These are phyloP conservation scores for Lepidium didymum DNA, from an alignment of 345 rosid species.

Conservation along the genomic window DNA sequence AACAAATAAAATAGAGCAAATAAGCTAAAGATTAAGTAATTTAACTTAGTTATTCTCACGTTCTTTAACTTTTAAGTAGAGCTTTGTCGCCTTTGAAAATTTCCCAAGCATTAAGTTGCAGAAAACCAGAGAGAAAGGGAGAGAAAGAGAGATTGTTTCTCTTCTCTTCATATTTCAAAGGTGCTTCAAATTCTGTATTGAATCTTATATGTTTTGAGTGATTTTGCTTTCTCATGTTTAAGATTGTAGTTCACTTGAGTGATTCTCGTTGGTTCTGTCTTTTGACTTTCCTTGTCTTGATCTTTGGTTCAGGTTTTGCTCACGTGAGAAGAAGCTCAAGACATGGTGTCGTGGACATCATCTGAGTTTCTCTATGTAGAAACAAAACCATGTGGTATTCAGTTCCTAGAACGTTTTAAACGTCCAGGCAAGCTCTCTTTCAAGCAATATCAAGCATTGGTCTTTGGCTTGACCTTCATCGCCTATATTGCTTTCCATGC, in stretches of 20 bases:
- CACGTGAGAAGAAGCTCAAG: background rate
- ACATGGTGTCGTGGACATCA: slow-evolving; percentile 29
- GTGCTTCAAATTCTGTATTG: background rate
- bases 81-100: background rate
- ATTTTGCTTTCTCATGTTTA: background rate
- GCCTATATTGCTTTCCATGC: slow-evolving; percentile 82
- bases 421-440: slow-evolving; percentile 45
- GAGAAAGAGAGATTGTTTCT: background rate
- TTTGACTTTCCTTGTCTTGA: background rate
- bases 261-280: background rate
- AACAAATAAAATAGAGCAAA: slow-evolving; percentile 3
- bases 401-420: slow-evolving; percentile 42
- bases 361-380: slow-evolving; percentile 26
- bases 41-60: slow-evolving; percentile 24
- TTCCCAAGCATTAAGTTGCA: slow-evolving; percentile 5
- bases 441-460: slow-evolving; percentile 60
- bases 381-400: slow-evolving; percentile 59
- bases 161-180: background rate
- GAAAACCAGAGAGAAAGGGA: background rate
- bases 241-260: background rate
- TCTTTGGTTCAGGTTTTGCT: background rate
- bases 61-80: slow-evolving; percentile 14
- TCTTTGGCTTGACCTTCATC: slow-evolving; percentile 63
- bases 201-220: background rate
- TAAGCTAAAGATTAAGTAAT: background rate